A percentile compares a stretch with the other conserved stretches of the same genome.
These are phyloP conservation scores for Suillus alpinus DNA, from an alignment of 768 basidiomycete species.

Conservation along the genomic window DNA sequence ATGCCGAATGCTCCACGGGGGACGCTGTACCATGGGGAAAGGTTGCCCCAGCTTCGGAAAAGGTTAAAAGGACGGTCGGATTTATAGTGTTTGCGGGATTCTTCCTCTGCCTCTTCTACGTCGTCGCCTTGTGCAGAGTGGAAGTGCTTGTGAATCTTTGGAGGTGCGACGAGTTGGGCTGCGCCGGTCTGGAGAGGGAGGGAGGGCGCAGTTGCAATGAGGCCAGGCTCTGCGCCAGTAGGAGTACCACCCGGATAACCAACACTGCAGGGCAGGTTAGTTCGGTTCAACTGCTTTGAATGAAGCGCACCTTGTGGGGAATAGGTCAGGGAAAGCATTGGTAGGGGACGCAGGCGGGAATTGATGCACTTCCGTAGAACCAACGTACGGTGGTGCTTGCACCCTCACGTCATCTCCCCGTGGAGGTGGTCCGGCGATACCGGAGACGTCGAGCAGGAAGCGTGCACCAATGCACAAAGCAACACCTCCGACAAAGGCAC, in stretches of 20 bases:
- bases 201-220: slow-evolving; percentile 71
- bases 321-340: slow-evolving; percentile 67
- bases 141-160: slow-evolving; percentile 10
- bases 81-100: slow-evolving; percentile 18
- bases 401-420: slow-evolving; percentile 23
- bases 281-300: not conserved
- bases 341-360: slow-evolving; percentile 76
- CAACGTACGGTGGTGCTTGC: slow-evolving; percentile 65
- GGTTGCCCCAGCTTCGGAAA: slow-evolving; percentile 79
- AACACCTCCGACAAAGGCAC: slow-evolving; percentile 55
- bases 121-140: not conserved
- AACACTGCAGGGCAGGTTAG: slow-evolving; percentile 33
- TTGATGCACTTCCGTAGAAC: slow-evolving; percentile 65
- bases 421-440: slow-evolving; percentile 31
- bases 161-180: slow-evolving; percentile 58
- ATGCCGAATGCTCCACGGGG: slow-evolving; percentile 64
- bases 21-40: slow-evolving; percentile 85
- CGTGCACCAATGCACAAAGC: slow-evolving; percentile 50
- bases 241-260: slow-evolving; percentile 78
- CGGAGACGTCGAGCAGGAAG: slow-evolving; percentile 40
- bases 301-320: slow-evolving; percentile 53
- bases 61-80: slow-evolving; percentile 51
- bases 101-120: slow-evolving; percentile 14
- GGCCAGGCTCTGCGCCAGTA: slow-evolving; percentile 73
- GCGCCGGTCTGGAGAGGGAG: slow-evolving; percentile 77